A percentile compares a stretch with the other conserved stretches of the same genome.
phyloP scores from a whole-genome alignment of 345 rosid species.

The Bruguiera gymnorhiza region DNA sequence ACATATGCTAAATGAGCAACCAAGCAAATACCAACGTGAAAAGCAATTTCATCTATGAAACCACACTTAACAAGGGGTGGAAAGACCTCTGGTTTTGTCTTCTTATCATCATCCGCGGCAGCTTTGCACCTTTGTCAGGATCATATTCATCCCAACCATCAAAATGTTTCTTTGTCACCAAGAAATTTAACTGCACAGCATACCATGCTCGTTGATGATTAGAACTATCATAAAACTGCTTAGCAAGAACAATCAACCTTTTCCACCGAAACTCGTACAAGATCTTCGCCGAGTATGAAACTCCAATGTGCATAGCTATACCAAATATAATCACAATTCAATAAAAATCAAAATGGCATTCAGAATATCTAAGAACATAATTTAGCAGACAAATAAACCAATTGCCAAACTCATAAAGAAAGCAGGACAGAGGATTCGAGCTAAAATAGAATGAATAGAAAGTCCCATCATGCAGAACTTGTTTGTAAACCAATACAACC shows the following conservation, averaged over 20 bases:
- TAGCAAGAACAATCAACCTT: slow-evolving; percentile 12
- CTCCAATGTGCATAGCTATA: slow-evolving; percentile 71
- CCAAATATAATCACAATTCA: slow-evolving; percentile 3
- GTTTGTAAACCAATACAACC: neutral
- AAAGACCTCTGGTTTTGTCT: slow-evolving; percentile 81
- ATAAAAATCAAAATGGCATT: neutral
- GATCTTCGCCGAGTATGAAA: slow-evolving; percentile 59
- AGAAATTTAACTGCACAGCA: slow-evolving; percentile 59
- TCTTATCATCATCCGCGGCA: slow-evolving; percentile 16
- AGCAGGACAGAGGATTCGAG: neutral
- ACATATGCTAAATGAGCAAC: slow-evolving; percentile 1
- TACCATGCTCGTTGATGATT: slow-evolving; percentile 5
- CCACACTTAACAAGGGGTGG: neutral
- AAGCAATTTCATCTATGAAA: slow-evolving; percentile 8
- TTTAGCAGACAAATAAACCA: neutral
- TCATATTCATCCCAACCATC: slow-evolving; percentile 99
- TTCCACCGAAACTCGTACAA: slow-evolving; percentile 9
- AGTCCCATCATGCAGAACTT: neutral
- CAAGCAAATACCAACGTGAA: neutral
- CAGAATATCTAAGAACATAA: neutral
- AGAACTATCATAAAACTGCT: slow-evolving; percentile 10
- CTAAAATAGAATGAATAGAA: neutral
- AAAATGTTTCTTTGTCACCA: slow-evolving; percentile 74
- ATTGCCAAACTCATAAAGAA: neutral
- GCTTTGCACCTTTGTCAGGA: slow-evolving; percentile 35